phyloP scores from a whole-genome alignment of 495 filamentous ascomycete species.

The Penicillium longicatenatum region DNA sequence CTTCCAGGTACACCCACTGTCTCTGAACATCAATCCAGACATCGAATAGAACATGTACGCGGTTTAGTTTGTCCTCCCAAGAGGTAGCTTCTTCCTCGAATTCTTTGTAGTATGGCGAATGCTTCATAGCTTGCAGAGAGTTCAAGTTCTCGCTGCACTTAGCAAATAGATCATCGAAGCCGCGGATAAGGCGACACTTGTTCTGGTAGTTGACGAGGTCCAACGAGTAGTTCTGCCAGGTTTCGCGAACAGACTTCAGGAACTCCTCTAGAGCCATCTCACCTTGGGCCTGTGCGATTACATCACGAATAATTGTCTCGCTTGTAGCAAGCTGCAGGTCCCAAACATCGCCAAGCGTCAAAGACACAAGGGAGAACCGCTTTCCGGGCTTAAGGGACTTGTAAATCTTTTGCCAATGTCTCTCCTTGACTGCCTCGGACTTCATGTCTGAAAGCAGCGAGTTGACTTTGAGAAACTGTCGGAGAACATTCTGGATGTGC shows the following conservation, averaged over 20 bases:
- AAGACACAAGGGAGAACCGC: slow-evolving; percentile 86
- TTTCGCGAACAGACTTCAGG: slow-evolving; percentile 93
- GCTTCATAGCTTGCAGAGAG: slow-evolving; percentile 96
- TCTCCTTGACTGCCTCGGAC: slow-evolving; percentile 92
- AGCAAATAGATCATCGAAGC: slow-evolving; percentile 97
- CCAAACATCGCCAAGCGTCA: slow-evolving; percentile 97
- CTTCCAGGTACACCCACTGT: slow-evolving; percentile 99
- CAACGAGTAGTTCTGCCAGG: slow-evolving; percentile 90
- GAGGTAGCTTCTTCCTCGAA: slow-evolving; percentile 95
- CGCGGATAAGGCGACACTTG: slow-evolving; percentile 94
- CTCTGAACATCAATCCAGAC: slow-evolving; percentile 99
- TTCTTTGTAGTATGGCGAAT: slow-evolving; percentile 98
- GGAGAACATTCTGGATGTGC: slow-evolving; percentile 90
- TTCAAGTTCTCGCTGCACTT: slow-evolving; percentile 98
- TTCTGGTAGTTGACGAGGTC: slow-evolving; percentile 97
- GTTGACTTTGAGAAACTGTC: slow-evolving; percentile 86
- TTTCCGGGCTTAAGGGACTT: slow-evolving; percentile 89
- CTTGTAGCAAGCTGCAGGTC: slow-evolving; percentile 86
- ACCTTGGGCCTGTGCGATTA: slow-evolving; percentile 93
- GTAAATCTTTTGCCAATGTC: slow-evolving; percentile 97
- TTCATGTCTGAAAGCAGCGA: slow-evolving; percentile 86
- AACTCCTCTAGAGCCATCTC: slow-evolving; percentile 99
- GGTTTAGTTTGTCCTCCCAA: slow-evolving; percentile 98
- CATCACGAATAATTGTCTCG: slow-evolving; percentile 83
- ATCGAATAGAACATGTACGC: slow-evolving; percentile 96